A percentile compares a stretch with the other conserved stretches of the same genome.
Evolutionary conservation across 2,329 filamentous ascomycete species (phyloP).

Genomic region (Pseudogymnoascus sp.): DNA sequence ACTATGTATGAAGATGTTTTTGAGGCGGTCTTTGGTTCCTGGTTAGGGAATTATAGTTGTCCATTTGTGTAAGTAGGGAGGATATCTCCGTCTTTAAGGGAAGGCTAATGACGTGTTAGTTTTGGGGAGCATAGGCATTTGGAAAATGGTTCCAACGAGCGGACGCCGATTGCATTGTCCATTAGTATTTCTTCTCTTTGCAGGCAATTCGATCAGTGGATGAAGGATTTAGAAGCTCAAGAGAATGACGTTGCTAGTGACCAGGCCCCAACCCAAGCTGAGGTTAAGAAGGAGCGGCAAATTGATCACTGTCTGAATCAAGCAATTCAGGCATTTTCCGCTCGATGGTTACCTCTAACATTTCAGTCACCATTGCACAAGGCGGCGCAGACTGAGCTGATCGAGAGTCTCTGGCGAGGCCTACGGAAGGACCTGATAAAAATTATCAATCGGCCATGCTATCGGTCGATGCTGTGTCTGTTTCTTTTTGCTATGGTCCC

Average conservation of each 20-base stretch:
- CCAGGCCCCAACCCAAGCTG: constrained; percentile 3
- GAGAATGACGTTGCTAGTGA: constrained; percentile 11
- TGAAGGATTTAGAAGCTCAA: constrained; percentile 23
- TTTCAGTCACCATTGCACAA: constrained; percentile 6
- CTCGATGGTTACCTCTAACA: constrained; percentile 24
- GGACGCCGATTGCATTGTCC: constrained; percentile 9
- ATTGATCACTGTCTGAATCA: constrained; percentile 22
- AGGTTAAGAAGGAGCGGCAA: constrained; percentile 15
- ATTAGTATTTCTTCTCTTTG: not conserved
- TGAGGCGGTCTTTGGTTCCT: constrained; percentile 34
- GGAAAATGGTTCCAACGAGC: constrained; percentile 3
- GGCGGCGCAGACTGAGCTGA: constrained; percentile 14
- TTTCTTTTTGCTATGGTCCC: constrained; percentile 34
- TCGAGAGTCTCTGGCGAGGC: constrained; percentile 28
- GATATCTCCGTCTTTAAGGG: not conserved
- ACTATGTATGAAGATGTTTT: constrained; percentile 19
- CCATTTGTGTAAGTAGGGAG: constrained; percentile 31
- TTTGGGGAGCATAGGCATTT: not conserved
- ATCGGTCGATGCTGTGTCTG: constrained; percentile 33
- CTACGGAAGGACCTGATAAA: constrained; percentile 32
- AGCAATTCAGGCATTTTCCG: constrained; percentile 24
- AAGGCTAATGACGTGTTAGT: not conserved
- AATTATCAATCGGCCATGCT: constrained; percentile 34
- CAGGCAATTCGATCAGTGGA: constrained; percentile 28
- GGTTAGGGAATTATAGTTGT: constrained; percentile 35